phyloP scores from a whole-genome alignment of 805 yeast species.

The Wickerhamomyces kurtzmanii region DNA sequence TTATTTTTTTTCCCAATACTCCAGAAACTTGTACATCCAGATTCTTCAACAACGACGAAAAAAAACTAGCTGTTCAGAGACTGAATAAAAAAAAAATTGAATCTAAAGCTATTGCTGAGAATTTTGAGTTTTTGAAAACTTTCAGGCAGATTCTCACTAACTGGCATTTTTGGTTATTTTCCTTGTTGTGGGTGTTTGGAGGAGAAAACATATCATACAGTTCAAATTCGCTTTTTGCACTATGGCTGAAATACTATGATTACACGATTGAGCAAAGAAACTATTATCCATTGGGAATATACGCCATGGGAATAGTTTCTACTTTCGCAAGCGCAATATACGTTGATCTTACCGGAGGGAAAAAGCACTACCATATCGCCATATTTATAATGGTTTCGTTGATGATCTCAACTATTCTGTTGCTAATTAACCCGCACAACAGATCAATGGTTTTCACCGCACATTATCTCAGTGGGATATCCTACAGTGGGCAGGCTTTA shows the following conservation, averaged over 20 bases:
- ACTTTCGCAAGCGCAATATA: slow-evolving; percentile 33
- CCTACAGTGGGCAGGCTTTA: slow-evolving; percentile 51
- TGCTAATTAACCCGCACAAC: slow-evolving; percentile 29
- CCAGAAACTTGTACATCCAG: slow-evolving; percentile 4
- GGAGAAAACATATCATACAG: slow-evolving; percentile 33
- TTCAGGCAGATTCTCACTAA: slow-evolving; percentile 18
- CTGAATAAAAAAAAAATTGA: slow-evolving; percentile 28
- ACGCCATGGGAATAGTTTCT: slow-evolving; percentile 38
- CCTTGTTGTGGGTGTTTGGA: slow-evolving; percentile 36
- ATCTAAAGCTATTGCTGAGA: slow-evolving; percentile 21
- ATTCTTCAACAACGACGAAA: not conserved
- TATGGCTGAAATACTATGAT: slow-evolving; percentile 27
- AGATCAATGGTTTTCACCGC: slow-evolving; percentile 36
- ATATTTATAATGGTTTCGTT: slow-evolving; percentile 30
- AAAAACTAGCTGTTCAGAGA: slow-evolving; percentile 29
- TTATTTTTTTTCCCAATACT: slow-evolving; percentile 10
- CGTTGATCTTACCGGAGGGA: slow-evolving; percentile 29
- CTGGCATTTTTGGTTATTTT: slow-evolving; percentile 44
- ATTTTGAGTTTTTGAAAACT: too few species aligned
- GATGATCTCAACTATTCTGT: slow-evolving; percentile 37
- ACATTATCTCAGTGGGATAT: slow-evolving; percentile 42
- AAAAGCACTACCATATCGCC: slow-evolving; percentile 44
- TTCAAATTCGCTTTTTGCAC: slow-evolving; percentile 31
- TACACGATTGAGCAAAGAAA: slow-evolving; percentile 31
- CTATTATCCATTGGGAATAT: slow-evolving; percentile 38